phyloP scores from a whole-genome alignment of 176 grass and related monocot genomes.

The Chrysopogon serrulatus region DNA sequence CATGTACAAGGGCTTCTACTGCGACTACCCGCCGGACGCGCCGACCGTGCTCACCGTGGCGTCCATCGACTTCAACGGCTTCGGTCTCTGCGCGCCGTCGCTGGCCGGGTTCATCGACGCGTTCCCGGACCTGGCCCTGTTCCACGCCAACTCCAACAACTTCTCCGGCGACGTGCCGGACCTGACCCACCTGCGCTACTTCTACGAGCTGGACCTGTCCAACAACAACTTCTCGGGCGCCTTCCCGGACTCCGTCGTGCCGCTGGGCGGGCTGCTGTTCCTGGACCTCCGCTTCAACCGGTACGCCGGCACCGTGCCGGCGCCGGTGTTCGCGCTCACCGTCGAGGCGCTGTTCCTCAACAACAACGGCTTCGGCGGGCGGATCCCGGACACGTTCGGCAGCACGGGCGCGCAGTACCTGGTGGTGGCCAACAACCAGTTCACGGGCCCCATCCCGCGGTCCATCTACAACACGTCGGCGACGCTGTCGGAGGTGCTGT shows the following conservation, averaged over 20 bases:
- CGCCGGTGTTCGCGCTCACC: slow-evolving; percentile 38
- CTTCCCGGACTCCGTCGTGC: slow-evolving; percentile 50
- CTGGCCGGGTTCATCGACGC: slow-evolving; percentile 56
- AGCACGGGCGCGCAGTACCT: slow-evolving; percentile 55
- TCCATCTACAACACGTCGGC: slow-evolving; percentile 57
- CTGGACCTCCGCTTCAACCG: slow-evolving; percentile 84
- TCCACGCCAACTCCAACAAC: slow-evolving; percentile 91
- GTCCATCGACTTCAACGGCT: slow-evolving; percentile 87
- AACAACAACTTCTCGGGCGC: slow-evolving; percentile 56
- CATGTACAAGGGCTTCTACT: slow-evolving; percentile 74
- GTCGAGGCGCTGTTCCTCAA: slow-evolving; percentile 76
- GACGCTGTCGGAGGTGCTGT: slow-evolving; percentile 61
- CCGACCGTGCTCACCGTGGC: slow-evolving; percentile 33
- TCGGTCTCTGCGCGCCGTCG: slow-evolving; percentile 36
- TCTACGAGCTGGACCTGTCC: slow-evolving; percentile 88
- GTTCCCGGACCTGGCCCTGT: slow-evolving; percentile 74
- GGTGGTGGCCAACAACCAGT: slow-evolving; percentile 76
- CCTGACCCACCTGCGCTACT: slow-evolving; percentile 36
- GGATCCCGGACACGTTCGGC: slow-evolving; percentile 52
- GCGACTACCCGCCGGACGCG: slow-evolving; percentile 38
- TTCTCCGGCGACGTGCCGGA: slow-evolving; percentile 45
- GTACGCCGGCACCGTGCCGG: slow-evolving; percentile 36
- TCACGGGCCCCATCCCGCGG: slow-evolving; percentile 49
- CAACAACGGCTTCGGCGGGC: slow-evolving; percentile 60
- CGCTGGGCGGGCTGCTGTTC: slow-evolving; percentile 45